These are phyloP conservation scores for Fraxinus paxiana DNA, from an alignment of 305 asterid species.

Conservation along the genomic window DNA sequence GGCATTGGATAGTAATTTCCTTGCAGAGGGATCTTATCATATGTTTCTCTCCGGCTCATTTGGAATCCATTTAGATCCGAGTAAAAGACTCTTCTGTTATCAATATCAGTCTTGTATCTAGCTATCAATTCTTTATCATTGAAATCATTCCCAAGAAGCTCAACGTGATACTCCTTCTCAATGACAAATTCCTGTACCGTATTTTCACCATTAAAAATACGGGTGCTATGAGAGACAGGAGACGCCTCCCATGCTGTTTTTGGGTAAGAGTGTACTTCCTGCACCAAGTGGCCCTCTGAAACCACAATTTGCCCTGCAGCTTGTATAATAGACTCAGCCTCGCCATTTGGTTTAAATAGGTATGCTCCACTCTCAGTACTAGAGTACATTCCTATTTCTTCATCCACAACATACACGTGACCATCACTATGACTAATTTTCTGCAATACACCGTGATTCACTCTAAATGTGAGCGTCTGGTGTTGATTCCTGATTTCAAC, in stretches of 20 bases:
- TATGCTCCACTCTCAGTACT: constrained; percentile 88
- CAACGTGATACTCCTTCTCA: constrained; percentile 94
- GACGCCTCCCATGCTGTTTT: constrained; percentile 58
- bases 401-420: constrained; percentile 45
- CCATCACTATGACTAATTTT: constrained; percentile 56
- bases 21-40: constrained; percentile 86
- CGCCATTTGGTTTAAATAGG: constrained; percentile 79
- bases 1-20: constrained; percentile 99
- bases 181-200: constrained; percentile 67
- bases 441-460: constrained; percentile 60
- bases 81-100: constrained; percentile 65
- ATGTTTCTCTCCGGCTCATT: constrained; percentile 87
- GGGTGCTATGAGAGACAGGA: constrained; percentile 87
- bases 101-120: constrained; percentile 67
- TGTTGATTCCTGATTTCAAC: constrained; percentile 63
- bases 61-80: constrained; percentile 93
- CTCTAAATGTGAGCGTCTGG: constrained; percentile 55
- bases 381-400: constrained; percentile 78
- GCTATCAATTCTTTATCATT: constrained; percentile 66
- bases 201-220: constrained; percentile 50
- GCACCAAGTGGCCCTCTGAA: constrained; percentile 76
- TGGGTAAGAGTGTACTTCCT: constrained; percentile 72
- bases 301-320: constrained; percentile 63
- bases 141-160: constrained; percentile 63
- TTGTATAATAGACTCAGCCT: constrained; percentile 55